Base-by-base conservation (phyloP, 495 filamentous ascomycete genomes). In the Podospora conica region DNA sequence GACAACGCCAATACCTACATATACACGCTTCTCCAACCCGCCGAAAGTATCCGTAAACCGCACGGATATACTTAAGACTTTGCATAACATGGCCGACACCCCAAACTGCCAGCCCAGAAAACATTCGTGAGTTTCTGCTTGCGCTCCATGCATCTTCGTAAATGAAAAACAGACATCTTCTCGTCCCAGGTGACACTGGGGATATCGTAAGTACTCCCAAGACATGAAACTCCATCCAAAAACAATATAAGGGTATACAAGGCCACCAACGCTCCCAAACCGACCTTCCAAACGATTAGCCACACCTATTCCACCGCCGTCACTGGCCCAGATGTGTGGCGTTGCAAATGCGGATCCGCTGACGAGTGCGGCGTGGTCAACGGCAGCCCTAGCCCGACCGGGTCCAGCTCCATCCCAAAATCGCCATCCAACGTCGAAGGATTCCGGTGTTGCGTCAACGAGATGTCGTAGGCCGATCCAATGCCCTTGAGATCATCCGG, bases 401-500 rank as follows among this genome's bases (percentile, higher is more conserved):
- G 40, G 40, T 48, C 40, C 40, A 48, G 40, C 1, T 61, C 59
- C 33, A 70, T 31, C 33, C 57, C 61, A 24, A 70, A 48, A 7
- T 70, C 68, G 27, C 61, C 68, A 10, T 69, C 68, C n/a, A 59
- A 22, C 9, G 58, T 61, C 59, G 29, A 18, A 21, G 53, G 20
- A 18, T 61, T n/a, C n/a, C 40, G 61, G 24, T 48, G 40, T 2
- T 21, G 28, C n/a, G 54, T 58, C 12, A 28, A 10, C 8, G 28
- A 24, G 0, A 65, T 40, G 63, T 66, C 66, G 29, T 70, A 67
- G 9, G 63, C 69, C 0, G 65, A 69, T 9, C 71, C 71, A 5
- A 73, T 64, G 2, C 71, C 71, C 31, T 69, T 73, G 20, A 73
- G 65, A 15, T 67, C 69, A 25, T 69, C 71, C 1, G 65, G 65